These are phyloP conservation scores for Verticillium longisporum DNA, from an alignment of 2,329 filamentous ascomycete genomes.

Conservation along the genomic window DNA sequence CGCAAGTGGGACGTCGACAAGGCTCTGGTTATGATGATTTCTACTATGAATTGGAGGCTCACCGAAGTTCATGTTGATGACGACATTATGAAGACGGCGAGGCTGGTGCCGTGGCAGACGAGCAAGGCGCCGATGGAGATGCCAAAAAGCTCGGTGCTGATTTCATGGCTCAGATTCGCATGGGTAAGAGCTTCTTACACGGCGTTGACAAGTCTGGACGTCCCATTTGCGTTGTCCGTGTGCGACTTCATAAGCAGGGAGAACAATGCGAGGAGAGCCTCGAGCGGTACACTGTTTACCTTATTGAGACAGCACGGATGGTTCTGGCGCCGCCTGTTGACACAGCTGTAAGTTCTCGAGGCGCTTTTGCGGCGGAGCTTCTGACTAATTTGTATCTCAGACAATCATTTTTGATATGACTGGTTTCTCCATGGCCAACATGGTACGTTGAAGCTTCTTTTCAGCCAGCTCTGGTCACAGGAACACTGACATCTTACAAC, in stretches of 20 bases:
- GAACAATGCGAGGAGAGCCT: conserved; percentile 78
- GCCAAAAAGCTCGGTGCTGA: conserved; percentile 65
- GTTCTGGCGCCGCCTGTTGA: conserved; percentile 74
- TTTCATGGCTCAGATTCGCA: conserved; percentile 74
- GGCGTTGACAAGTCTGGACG: conserved; percentile 77
- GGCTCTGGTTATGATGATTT: conserved; percentile 88
- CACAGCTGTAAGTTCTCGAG: conserved; percentile 67
- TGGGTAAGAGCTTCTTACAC: conserved; percentile 92
- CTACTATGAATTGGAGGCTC: conserved; percentile 86
- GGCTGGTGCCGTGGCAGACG: conserved; percentile 52
- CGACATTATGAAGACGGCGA: conserved; percentile 80
- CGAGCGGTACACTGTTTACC: conserved; percentile 85
- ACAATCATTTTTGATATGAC: conserved; percentile 96
- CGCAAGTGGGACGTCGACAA: conserved; percentile 94
- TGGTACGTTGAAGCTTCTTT: conserved; percentile 46
- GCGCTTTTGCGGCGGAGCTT: neutral
- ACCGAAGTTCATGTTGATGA: conserved; percentile 82
- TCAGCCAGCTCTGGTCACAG: neutral
- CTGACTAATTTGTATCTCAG: conserved; percentile 32
- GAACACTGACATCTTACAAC: neutral
- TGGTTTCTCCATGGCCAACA: conserved; percentile 86
- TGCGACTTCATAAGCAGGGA: conserved; percentile 71
- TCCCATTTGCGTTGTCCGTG: conserved; percentile 81
- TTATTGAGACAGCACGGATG: conserved; percentile 91
- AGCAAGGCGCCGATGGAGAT: conserved; percentile 47